Percentiles rank a stretch among this genome's conserved stretches.
These are phyloP conservation scores for Boletus rufocinnamomeus DNA, from an alignment of 768 basidiomycete genomes.

Conservation along the genomic window DNA sequence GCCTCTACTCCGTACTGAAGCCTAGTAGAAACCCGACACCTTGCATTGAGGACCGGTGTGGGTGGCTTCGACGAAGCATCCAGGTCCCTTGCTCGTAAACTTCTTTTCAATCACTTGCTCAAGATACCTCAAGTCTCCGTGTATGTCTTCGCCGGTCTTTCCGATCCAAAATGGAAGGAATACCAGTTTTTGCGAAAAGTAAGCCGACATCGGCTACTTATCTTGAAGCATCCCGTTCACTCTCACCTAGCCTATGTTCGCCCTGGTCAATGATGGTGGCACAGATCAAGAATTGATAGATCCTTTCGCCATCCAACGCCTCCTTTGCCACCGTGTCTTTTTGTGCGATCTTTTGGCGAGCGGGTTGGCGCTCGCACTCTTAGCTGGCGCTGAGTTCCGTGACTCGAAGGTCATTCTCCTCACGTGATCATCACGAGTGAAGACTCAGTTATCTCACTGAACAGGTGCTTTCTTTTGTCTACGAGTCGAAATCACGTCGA, in stretches of 20 bases:
- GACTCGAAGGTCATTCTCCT: constrained; percentile 56
- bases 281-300: constrained; percentile 13
- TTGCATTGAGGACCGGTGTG: constrained; percentile 42
- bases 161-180: constrained; percentile 50
- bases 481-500: constrained; percentile 39
- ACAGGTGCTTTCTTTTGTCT: constrained; percentile 64
- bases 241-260: constrained; percentile 61
- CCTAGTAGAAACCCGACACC: constrained; percentile 45
- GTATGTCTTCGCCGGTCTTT: constrained; percentile 45
- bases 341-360: constrained; percentile 50
- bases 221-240: constrained; percentile 16
- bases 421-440: not conserved
- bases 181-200: constrained; percentile 48
- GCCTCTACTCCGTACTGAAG: not conserved
- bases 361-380: constrained; percentile 51
- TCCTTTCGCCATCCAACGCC: constrained; percentile 25
- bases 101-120: constrained; percentile 53
- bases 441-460: not conserved
- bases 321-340: constrained; percentile 51
- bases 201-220: not conserved
- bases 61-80: constrained; percentile 43
- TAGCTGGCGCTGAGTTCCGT: constrained; percentile 57
- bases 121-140: constrained; percentile 42
- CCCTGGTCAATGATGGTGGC: constrained; percentile 58
- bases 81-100: constrained; percentile 50